A percentile compares a stretch with the other conserved stretches of the same genome.
Evolutionary conservation across 108 stramenopile genomes (phyloP).

Genomic region (Aurantiochytrium sp.): DNA sequence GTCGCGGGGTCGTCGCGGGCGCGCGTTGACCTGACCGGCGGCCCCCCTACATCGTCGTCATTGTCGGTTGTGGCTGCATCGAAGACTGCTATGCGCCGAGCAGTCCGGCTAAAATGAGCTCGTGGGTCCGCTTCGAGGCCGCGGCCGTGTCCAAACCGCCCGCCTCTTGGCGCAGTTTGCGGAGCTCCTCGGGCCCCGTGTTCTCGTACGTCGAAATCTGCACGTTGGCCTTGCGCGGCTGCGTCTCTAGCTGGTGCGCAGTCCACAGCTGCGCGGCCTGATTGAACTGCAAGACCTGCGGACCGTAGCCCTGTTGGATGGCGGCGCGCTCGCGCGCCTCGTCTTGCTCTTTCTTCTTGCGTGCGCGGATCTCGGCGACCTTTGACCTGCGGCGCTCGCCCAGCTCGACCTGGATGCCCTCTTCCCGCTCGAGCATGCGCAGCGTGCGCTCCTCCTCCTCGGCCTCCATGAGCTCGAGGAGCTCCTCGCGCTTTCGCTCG

Average conservation of each 20-base stretch:
- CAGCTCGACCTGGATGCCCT: background rate
- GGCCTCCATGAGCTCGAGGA: background rate
- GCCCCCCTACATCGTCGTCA: no score
- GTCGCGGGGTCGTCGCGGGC: no score
- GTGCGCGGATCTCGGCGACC: background rate
- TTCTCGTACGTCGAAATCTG: background rate
- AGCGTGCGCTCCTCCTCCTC: background rate
- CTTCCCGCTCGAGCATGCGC: background rate
- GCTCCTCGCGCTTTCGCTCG: background rate
- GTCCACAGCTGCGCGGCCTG: background rate
- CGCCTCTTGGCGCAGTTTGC: background rate
- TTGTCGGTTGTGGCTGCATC: no score
- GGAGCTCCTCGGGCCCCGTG: background rate
- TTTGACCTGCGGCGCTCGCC: background rate
- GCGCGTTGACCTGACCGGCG: no score
- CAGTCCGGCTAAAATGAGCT: slow-evolving; percentile 7
- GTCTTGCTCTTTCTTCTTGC: slow-evolving; percentile 1
- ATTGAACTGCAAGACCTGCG: background rate
- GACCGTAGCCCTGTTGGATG: slow-evolving; percentile 24
- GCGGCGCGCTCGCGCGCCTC: background rate
- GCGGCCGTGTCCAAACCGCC: background rate
- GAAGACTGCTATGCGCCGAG: background rate
- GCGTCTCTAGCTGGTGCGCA: slow-evolving; percentile 4
- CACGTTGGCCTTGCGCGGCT: background rate
- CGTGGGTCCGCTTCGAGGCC: background rate